Percentiles rank a stretch among this genome's conserved stretches.
These are phyloP conservation scores for Cryptococcus sp. DNA, from an alignment of 1,284 basidiomycete species.

Conservation along the genomic window DNA sequence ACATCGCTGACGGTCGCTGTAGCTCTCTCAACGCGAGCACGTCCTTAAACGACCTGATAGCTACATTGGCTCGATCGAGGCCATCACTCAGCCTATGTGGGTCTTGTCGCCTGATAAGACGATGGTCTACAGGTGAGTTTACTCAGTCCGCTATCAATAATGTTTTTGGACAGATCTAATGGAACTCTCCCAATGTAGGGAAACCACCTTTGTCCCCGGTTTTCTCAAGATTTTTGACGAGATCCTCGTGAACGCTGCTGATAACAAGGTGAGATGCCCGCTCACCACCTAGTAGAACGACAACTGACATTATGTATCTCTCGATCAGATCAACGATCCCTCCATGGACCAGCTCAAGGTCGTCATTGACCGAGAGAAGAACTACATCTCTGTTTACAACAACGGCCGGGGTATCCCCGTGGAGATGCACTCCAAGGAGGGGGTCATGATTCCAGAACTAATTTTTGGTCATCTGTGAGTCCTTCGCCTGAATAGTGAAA, in stretches of 20 bases:
- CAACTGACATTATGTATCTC: not conserved
- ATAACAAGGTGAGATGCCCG: constrained; percentile 75
- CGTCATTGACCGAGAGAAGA: constrained; percentile 77
- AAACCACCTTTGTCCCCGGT: constrained; percentile 91
- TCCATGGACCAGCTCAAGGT: constrained; percentile 87
- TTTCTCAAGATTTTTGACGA: constrained; percentile 99
- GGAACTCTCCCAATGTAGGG: constrained; percentile 43
- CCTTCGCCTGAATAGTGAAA: not conserved
- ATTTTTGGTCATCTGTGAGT: constrained; percentile 86
- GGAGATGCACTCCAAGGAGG: constrained; percentile 89
- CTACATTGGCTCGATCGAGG: constrained; percentile 94
- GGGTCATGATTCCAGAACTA: constrained; percentile 94
- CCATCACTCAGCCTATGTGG: constrained; percentile 82
- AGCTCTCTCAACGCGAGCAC: constrained; percentile 96
- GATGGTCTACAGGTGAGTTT: constrained; percentile 62
- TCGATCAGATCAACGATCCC: constrained; percentile 73
- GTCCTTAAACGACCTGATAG: constrained; percentile 95
- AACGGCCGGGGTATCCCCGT: constrained; percentile 96
- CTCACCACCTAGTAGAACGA: constrained; percentile 11
- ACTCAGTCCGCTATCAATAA: not conserved
- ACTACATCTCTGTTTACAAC: constrained; percentile 89
- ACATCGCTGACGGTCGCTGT: constrained; percentile 11
- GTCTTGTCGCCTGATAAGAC: constrained; percentile 78
- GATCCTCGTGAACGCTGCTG: constrained; percentile 98
- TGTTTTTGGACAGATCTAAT: not conserved